Evolutionary conservation across 257 asterid species (phyloP).

Genomic region (Primulina tabacum): DNA sequence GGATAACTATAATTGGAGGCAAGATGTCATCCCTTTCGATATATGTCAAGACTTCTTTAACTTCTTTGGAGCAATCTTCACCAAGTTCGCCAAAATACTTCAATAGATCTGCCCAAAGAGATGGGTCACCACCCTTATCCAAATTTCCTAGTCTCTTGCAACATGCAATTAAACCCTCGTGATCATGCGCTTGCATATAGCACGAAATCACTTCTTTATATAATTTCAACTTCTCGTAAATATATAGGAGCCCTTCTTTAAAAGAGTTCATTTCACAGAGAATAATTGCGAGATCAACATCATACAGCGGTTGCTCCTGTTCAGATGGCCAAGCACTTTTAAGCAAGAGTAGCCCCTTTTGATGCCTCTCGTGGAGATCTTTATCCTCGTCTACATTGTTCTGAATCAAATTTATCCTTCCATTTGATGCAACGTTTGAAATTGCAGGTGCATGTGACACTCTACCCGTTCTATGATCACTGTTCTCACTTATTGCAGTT

Average conservation of each 20-base stretch:
- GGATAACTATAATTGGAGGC: constrained; percentile 94
- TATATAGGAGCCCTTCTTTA: constrained; percentile 73
- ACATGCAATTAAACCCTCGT: constrained; percentile 91
- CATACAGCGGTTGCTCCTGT: constrained; percentile 83
- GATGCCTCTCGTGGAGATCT: constrained; percentile 57
- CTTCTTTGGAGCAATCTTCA: constrained; percentile 63
- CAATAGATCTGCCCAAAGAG: constrained; percentile 90
- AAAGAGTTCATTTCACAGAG: constrained; percentile 82
- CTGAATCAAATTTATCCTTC: constrained; percentile 26
- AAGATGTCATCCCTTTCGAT: constrained; percentile 89
- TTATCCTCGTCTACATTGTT: constrained; percentile 47
- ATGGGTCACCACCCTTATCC: constrained; percentile 82
- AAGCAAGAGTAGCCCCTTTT: constrained; percentile 69
- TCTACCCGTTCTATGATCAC: constrained; percentile 33
- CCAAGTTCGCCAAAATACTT: constrained; percentile 76
- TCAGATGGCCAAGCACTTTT: constrained; percentile 92
- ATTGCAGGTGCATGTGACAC: constrained; percentile 28
- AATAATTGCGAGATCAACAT: constrained; percentile 86
- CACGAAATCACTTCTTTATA: constrained; percentile 96
- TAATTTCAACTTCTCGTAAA: constrained; percentile 89
- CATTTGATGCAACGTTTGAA: constrained; percentile 45
- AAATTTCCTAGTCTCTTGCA: constrained; percentile 94
- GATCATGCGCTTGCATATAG: constrained; percentile 92
- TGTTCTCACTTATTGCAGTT: constrained; percentile 35
- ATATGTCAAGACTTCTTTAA: constrained; percentile 75